Base-by-base conservation (phyloP, 2,329 filamentous ascomycete species). In the Aspergillus arachidicola region DNA sequence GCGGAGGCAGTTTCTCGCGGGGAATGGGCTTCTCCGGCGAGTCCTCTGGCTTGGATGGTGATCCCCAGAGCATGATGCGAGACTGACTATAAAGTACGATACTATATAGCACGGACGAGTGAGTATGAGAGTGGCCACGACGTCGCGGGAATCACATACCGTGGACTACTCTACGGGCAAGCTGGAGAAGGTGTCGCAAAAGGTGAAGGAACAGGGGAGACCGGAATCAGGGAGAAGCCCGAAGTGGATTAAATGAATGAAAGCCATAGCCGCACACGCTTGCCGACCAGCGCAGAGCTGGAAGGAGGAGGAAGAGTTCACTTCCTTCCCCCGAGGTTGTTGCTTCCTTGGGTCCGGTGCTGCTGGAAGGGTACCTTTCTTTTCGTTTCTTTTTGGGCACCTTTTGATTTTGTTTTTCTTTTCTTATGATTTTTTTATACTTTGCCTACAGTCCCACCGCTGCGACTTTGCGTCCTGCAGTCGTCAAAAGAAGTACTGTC, bases 1-100 rank as follows among this genome's bases (percentile, higher is more conserved):
- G 80, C 56, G 80, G 78, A n/a, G 85, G 83, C 16, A 89, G 81
- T 64, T 80, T 81, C 70, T 82, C 81, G 61, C 82, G 78, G 53
- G 83, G 77, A n/a, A 83, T 76, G 21, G 80, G 82, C 66, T 80
- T 58, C 50, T 72, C 66, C 56, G 68, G 55, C 51, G 66, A 62
- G 53, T 75, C 64, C 45, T 73, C 65, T 32, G 73, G 69, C 46
- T 73, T 64, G 36, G 74, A 68, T 34, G 66, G 68, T 55, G 68
- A 71, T 32, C 72, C 69, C 78, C 77, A 79, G 63, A 76, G 65
- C 69, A 71, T 71, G 61, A 16, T 69, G 55, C 5, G 6, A 32
- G 26, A 28, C 26, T 34, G 32, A 34, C 14, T 5, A 14, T 36
- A 36, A 4, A 11, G 30, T 11, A 32, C 9, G 11, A 32, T 10